Conservation (phyloP, 2,329 filamentous ascomycete species). For the Scedosporium dehoogii region DNA sequence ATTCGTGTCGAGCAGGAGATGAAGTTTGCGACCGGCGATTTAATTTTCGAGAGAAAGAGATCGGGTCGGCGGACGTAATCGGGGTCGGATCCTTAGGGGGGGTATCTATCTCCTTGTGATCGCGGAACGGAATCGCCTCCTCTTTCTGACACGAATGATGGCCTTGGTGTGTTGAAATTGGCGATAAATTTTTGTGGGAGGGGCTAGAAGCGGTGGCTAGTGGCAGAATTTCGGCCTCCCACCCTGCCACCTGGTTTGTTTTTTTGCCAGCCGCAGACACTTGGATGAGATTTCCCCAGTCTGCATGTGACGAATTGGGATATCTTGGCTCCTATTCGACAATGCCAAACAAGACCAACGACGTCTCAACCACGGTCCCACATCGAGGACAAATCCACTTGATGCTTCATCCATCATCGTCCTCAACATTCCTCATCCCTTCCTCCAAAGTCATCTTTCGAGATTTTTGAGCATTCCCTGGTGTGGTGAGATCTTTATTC, state of each 20-base stretch:
- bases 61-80: slow-evolving; percentile 13
- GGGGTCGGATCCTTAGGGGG: too few species aligned
- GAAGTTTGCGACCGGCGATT: slow-evolving; percentile 10
- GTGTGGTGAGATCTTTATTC: too few species aligned
- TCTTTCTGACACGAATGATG: background rate
- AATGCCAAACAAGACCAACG: background rate
- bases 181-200: slow-evolving; percentile 33
- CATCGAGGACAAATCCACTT: background rate
- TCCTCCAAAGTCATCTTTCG: too few species aligned
- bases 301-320: background rate
- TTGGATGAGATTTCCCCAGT: background rate
- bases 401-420: background rate
- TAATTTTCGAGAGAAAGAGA: slow-evolving; percentile 17
- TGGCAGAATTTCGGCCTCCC: slow-evolving; percentile 21
- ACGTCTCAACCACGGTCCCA: background rate
- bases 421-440: too few species aligned
- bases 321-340: background rate
- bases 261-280: background rate
- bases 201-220: slow-evolving; percentile 26
- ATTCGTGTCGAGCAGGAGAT: background rate
- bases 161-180: slow-evolving; percentile 31
- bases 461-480: too few species aligned
- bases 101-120: slow-evolving; percentile 6
- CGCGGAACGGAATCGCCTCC: slow-evolving; percentile 10
- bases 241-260: background rate